Conservation (phyloP, 192 early-diverging fungal species). For the Coemansia sp. region DNA sequence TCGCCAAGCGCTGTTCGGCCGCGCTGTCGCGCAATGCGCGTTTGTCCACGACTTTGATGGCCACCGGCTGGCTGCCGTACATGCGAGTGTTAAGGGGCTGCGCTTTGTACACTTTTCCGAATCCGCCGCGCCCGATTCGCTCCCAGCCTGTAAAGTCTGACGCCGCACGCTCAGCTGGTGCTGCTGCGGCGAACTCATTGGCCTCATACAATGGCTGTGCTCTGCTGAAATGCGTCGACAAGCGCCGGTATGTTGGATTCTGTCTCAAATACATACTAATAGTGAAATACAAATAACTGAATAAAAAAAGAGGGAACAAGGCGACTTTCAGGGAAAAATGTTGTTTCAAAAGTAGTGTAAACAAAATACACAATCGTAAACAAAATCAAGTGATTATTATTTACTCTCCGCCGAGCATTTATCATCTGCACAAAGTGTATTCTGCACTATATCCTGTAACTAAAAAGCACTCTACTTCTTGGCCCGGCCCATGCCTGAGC, state of each 20-base stretch:
- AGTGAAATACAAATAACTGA: background rate
- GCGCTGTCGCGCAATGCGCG: constrained; percentile 26
- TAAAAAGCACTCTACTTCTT: constrained; percentile 34
- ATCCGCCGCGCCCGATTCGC: constrained; percentile 49
- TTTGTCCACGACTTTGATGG: constrained; percentile 47
- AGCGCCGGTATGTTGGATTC: constrained; percentile 26
- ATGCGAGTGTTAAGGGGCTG: constrained; percentile 10
- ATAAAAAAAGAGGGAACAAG: background rate
- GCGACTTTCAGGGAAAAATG: background rate
- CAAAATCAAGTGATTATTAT: background rate
- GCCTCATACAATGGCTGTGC: background rate
- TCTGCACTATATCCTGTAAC: too few relatives aligned
- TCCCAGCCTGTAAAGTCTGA: constrained; percentile 36
- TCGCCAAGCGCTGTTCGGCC: constrained; percentile 54
- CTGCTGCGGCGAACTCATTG: background rate
- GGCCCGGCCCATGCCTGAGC: constrained; percentile 44
- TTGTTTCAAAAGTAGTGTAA: background rate
- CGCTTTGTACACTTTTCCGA: constrained; percentile 46
- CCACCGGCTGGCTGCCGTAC: constrained; percentile 12
- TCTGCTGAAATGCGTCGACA: constrained; percentile 19
- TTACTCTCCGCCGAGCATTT: background rate
- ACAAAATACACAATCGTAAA: background rate
- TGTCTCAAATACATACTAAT: constrained; percentile 30
- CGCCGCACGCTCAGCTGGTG: constrained; percentile 2
- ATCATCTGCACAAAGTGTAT: background rate